phyloP scores from a whole-genome alignment of 2,329 filamentous ascomycete genomes.

The Raffaelea albimanens region DNA sequence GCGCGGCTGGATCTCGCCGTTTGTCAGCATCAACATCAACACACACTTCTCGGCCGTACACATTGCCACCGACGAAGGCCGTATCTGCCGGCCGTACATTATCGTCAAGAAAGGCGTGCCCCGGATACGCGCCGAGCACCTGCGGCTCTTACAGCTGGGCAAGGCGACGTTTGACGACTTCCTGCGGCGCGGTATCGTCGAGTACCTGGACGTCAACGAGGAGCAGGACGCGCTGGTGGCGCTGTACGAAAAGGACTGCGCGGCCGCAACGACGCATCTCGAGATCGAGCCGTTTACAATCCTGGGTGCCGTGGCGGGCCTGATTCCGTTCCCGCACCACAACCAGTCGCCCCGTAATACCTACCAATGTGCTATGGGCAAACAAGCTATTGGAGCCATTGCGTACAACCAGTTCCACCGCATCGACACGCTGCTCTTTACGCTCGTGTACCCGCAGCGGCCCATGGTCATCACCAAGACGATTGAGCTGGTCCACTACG shows the following conservation, averaged over 20 bases:
- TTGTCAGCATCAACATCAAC: conserved; percentile 94
- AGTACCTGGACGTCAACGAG: conserved; percentile 97
- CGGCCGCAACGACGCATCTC: conserved; percentile 76
- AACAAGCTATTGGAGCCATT: conserved; percentile 97
- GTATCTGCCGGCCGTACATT: conserved; percentile 92
- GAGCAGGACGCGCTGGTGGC: conserved; percentile 95
- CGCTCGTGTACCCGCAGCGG: conserved; percentile 94
- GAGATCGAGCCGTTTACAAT: conserved; percentile 98
- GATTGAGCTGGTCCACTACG: conserved; percentile 93
- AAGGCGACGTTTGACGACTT: conserved; percentile 92
- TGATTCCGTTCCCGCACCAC: conserved; percentile 97
- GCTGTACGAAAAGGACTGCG: conserved; percentile 78
- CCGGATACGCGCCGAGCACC: conserved; percentile 67
- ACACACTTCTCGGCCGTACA: conserved; percentile 86
- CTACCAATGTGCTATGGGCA: conserved; percentile 99
- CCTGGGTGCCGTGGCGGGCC: conserved; percentile 84
- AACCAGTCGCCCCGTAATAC: conserved; percentile 98
- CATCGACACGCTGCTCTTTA: conserved; percentile 91
- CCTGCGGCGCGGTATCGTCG: conserved; percentile 77
- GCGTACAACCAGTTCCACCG: conserved; percentile 96
- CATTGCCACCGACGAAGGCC: conserved; percentile 92
- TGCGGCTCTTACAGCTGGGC: conserved; percentile 73
- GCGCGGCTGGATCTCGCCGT: conserved; percentile 87
- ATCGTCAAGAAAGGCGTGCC: conserved; percentile 84
- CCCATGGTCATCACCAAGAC: conserved; percentile 97